A percentile compares a stretch with the other conserved stretches of the same genome.
Conservation (phyloP, 768 basidiomycete species). For the Trametes cinnabarina region DNA sequence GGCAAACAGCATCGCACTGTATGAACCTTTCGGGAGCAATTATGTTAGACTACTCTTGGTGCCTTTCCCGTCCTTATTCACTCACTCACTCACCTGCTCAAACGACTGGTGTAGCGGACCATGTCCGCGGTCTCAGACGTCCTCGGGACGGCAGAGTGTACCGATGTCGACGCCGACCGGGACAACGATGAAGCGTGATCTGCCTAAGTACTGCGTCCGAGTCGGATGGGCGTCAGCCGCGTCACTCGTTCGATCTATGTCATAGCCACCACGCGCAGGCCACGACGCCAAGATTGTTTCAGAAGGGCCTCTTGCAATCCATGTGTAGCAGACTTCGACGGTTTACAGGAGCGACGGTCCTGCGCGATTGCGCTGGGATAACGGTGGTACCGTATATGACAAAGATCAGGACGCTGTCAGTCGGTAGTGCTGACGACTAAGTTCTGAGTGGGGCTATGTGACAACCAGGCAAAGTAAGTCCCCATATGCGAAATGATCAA, state of each 20-base stretch:
- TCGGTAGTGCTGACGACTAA: no score
- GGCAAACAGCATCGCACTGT: no score
- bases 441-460: no score
- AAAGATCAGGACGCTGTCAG: no score
- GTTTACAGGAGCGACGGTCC: neutral
- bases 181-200: neutral
- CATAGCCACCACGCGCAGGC: neutral
- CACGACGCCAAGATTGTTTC: neutral
- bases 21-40: no score
- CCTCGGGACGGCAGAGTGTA: neutral
- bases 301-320: neutral
- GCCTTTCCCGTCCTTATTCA: neutral
- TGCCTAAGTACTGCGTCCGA: neutral
- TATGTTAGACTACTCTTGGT: no score
- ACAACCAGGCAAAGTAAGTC: no score
- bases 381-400: no score
- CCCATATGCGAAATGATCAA: no score
- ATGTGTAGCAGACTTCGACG: neutral
- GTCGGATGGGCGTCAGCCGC: neutral
- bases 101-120: neutral
- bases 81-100: no score
- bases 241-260: neutral
- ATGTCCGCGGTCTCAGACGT: neutral
- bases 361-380: no score
- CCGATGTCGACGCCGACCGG: neutral